A percentile compares a stretch with the other conserved stretches of the same genome.
phyloP scores from a whole-genome alignment of 805 yeast genomes.

The Saccharomycopsis fodiens region DNA sequence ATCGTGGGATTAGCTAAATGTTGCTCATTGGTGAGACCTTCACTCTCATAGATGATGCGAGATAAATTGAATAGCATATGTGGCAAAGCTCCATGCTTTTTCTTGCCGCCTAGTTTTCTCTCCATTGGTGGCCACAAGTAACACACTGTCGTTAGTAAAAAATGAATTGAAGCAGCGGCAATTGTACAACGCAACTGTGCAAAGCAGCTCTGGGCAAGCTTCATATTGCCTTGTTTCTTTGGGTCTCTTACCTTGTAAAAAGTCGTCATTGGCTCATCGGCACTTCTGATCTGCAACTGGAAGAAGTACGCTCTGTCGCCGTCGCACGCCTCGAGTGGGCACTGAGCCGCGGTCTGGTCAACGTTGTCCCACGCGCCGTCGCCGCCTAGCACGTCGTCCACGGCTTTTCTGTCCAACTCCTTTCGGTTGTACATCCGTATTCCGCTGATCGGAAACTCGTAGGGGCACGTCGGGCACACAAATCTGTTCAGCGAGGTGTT shows the following conservation, averaged over 20 bases:
- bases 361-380: slow-evolving; percentile 99
- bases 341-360: slow-evolving; percentile 88
- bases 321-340: slow-evolving; percentile 84
- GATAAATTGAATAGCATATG: too few relatives aligned
- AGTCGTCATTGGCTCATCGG: slow-evolving; percentile 99
- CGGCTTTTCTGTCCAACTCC: slow-evolving; percentile 74
- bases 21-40: too few relatives aligned
- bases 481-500: slow-evolving; percentile 54
- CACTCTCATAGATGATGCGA: too few relatives aligned
- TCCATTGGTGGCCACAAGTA: slow-evolving; percentile 91
- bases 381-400: slow-evolving; percentile 95
- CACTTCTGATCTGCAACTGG: slow-evolving; percentile 93
- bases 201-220: too few relatives aligned
- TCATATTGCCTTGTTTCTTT: too few relatives aligned
- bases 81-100: too few relatives aligned
- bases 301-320: slow-evolving; percentile 90
- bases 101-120: slow-evolving; percentile 70
- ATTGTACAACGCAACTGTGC: neutral
- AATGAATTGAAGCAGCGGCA: neutral
- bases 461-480: slow-evolving; percentile 92
- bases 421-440: slow-evolving; percentile 81
- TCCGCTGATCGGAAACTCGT: slow-evolving; percentile 82
- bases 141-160: slow-evolving; percentile 44
- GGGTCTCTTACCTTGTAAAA: slow-evolving; percentile 55
- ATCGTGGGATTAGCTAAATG: too few relatives aligned